These are phyloP conservation scores for Quercus phellos DNA, from an alignment of 331 rosid species.

Conservation along the genomic window DNA sequence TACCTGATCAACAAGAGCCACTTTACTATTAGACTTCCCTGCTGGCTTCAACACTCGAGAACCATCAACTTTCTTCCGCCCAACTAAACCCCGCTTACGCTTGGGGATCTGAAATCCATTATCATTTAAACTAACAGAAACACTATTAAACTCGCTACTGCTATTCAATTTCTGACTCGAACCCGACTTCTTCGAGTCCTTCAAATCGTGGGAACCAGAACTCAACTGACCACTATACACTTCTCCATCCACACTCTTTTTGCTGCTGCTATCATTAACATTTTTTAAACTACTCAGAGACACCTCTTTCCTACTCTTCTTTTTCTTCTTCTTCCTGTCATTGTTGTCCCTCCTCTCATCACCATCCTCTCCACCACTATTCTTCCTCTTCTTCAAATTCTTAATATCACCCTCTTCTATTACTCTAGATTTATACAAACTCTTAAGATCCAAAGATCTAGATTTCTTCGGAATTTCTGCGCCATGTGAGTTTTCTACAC, in stretches of 20 bases:
- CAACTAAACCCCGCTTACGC: conserved; percentile 74
- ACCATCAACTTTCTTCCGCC: conserved; percentile 56
- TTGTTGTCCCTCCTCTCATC: conserved; percentile 33
- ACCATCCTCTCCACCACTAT: conserved; percentile 29
- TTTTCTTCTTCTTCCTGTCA: conserved; percentile 45
- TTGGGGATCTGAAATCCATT: conserved; percentile 61
- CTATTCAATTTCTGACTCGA: conserved; percentile 39
- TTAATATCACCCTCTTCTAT: conserved; percentile 29
- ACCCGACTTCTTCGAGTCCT: conserved; percentile 42
- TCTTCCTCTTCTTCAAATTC: conserved; percentile 50
- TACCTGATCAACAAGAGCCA: conserved; percentile 35
- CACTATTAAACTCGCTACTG: conserved; percentile 38
- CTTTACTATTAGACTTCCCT: conserved; percentile 33
- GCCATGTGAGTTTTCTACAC: conserved; percentile 58
- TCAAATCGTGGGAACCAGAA: conserved; percentile 41
- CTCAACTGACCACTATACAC: conserved; percentile 29
- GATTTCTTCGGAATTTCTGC: conserved; percentile 56
- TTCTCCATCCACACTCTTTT: conserved; percentile 44
- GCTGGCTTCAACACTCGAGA: conserved; percentile 33
- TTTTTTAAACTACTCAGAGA: conserved; percentile 70
- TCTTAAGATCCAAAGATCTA: conserved; percentile 83
- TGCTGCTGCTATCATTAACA: conserved; percentile 46
- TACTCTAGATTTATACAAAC: conserved; percentile 56
- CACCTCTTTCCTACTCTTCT: conserved; percentile 62
- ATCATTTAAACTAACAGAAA: conserved; percentile 44